Percentiles rank a stretch among this genome's conserved stretches.
phyloP scores from a whole-genome alignment of 108 stramenopile species.

The Fragilariopsis cylindrus region DNA sequence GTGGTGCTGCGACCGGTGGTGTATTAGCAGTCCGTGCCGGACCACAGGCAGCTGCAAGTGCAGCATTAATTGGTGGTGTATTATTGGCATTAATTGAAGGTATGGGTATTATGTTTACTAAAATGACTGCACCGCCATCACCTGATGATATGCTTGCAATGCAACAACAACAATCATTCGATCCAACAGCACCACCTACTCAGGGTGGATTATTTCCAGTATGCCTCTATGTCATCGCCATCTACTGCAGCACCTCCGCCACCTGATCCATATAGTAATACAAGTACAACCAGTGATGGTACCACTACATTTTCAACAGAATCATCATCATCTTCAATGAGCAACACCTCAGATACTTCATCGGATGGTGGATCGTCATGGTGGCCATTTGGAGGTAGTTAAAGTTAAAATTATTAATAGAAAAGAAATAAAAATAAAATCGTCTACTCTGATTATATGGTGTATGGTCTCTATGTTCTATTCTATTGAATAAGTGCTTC shows the following conservation, averaged over 20 bases:
- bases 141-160: slow-evolving; percentile 50
- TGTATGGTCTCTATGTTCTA: no score
- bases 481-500: no score
- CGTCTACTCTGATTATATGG: no score
- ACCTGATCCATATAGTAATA: slow-evolving; percentile 17
- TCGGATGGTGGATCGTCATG: slow-evolving; percentile 26
- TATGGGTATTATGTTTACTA: slow-evolving; percentile 86
- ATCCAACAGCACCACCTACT: slow-evolving; percentile 89
- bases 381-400: slow-evolving; percentile 41
- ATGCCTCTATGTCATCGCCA: slow-evolving; percentile 1
- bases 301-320: slow-evolving; percentile 51
- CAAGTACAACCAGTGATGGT: slow-evolving; percentile 12
- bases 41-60: slow-evolving; percentile 91
- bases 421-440: no score
- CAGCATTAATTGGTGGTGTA: slow-evolving; percentile 93
- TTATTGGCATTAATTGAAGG: slow-evolving; percentile 97
- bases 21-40: slow-evolving; percentile 95
- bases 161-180: slow-evolving; percentile 46
- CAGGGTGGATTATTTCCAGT: slow-evolving; percentile 69
- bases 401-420: not conserved
- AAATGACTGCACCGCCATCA: slow-evolving; percentile 48
- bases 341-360: slow-evolving; percentile 1
- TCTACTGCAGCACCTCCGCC: slow-evolving; percentile 15
- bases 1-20: slow-evolving; percentile 93
- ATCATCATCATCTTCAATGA: slow-evolving; percentile 18